Percentiles rank a stretch among this genome's conserved stretches.
Conservation (phyloP, 2,329 filamentous ascomycete species). For the Cryphonectria japonica region DNA sequence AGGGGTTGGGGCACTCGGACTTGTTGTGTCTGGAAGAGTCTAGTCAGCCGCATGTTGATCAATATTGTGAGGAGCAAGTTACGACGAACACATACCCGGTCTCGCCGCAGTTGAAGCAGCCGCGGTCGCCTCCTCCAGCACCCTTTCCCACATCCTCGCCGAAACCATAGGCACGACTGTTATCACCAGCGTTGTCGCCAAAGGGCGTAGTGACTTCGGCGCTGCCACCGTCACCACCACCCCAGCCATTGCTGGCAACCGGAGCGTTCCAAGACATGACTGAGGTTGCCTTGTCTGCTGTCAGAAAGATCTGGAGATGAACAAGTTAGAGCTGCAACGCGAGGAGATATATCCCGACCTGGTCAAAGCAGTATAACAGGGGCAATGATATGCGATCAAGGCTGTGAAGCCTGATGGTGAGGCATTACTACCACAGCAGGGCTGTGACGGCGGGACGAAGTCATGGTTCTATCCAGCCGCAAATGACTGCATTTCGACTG, state of each 20-base stretch:
- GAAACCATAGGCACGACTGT: slow-evolving; percentile 4
- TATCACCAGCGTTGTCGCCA: slow-evolving; percentile 6
- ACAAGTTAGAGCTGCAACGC: background rate
- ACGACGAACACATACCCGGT: slow-evolving; percentile 43
- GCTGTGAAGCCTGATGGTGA: background rate
- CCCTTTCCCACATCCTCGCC: slow-evolving; percentile 30
- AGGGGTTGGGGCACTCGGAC: slow-evolving; percentile 62
- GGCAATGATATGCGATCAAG: background rate
- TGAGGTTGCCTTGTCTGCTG: background rate
- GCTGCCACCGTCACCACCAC: slow-evolving; percentile 11
- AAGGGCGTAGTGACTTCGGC: background rate
- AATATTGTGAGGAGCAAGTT: slow-evolving; percentile 12
- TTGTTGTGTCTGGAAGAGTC: slow-evolving; percentile 58
- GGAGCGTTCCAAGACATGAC: slow-evolving; percentile 20
- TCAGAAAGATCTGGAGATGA: background rate
- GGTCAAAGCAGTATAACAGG: background rate
- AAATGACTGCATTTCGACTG: background rate
- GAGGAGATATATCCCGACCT: background rate
- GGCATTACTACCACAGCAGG: background rate
- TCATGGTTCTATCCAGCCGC: background rate
- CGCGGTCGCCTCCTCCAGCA: slow-evolving; percentile 42
- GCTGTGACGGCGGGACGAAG: background rate
- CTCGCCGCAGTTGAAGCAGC: slow-evolving; percentile 65
- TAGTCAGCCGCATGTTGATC: slow-evolving; percentile 10
- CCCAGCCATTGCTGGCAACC: slow-evolving; percentile 1